phyloP scores from a whole-genome alignment of 176 grass and related monocot species.

The Zoysia pacifica region DNA sequence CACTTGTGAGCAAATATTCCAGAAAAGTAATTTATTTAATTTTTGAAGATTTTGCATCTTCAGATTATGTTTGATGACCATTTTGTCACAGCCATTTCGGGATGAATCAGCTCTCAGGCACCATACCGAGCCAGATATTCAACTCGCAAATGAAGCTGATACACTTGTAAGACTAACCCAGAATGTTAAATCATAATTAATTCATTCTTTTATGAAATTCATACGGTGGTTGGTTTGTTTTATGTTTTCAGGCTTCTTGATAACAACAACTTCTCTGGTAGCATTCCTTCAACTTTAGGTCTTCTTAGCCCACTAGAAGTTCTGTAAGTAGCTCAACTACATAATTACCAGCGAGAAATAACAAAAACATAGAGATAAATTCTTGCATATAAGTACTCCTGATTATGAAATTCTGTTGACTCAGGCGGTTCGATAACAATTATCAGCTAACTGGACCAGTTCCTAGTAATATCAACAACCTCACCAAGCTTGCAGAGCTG shows the following conservation, averaged over 20 bases:
- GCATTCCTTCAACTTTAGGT: slow-evolving; percentile 70
- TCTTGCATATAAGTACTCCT: slow-evolving; percentile 1
- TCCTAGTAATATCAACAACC: slow-evolving; percentile 69
- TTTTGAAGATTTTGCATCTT: neutral
- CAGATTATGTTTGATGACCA: neutral
- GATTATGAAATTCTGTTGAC: neutral
- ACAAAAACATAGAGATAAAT: neutral
- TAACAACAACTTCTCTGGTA: slow-evolving; percentile 74
- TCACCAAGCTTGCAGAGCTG: slow-evolving; percentile 74
- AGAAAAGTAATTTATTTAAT: neutral
- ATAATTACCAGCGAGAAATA: neutral
- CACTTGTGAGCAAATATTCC: slow-evolving; percentile 70
- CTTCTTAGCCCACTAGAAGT: slow-evolving; percentile 60
- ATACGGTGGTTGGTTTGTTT: neutral
- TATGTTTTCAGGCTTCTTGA: slow-evolving; percentile 66
- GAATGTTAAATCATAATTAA: neutral
- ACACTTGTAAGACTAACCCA: slow-evolving; percentile 61
- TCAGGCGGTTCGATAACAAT: slow-evolving; percentile 76
- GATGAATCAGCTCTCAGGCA: slow-evolving; percentile 66
- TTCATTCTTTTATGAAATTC: slow-evolving; percentile 13
- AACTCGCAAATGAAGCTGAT: slow-evolving; percentile 64
- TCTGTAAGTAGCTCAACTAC: slow-evolving; percentile 57
- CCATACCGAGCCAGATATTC: slow-evolving; percentile 73
- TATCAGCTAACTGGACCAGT: slow-evolving; percentile 50
- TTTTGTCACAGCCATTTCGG: slow-evolving; percentile 74